Evolutionary conservation across 495 filamentous ascomycete species (phyloP), one percentile per base, ranked within the genome.

Genomic region (Elasticomyces elasticus): DNA sequence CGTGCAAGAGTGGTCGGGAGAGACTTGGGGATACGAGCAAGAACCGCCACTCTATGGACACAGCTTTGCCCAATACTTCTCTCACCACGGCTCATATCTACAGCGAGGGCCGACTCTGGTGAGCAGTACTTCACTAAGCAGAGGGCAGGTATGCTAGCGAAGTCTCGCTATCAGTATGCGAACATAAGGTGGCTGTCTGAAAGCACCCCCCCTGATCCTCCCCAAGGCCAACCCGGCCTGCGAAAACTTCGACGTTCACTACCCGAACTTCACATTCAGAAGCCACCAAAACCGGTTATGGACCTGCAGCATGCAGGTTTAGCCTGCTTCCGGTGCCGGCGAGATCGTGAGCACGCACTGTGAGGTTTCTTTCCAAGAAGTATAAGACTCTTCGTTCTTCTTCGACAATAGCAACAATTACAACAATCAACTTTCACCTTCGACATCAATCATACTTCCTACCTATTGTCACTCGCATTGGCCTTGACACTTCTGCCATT

Each of bases 331-430:
- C 24, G 35, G 33, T 24, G 26, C 17, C 22, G 2, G 4, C 2
- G 15, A 17, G 24, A 2, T 42, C 15, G 35, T 28, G 35, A 40
- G 5, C 11, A 26, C 13, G 27, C 20, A 51, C 13, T 3, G 50
- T 52, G 50, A 52, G 50, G 50, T 52, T 41, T 23, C 19, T 42
- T 24, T 52, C 44, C 50, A 25, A 19, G 20, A 37, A 23, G 48
- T 51, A 51, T 51, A 51, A 37, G 25, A 28, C 19, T n/a, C 28
- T 10, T 19, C 4, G 4, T 22, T 19, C 35, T 25, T 26, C 50
- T 22, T 52, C 37, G 50, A 52, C 50, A 52, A 52, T 52, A 44
- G 38, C 50, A 42, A 25, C 48, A 51, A 37, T 24, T 35, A 23
- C 5, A 25, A 40, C 15, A 11, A 52, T 17, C 38, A 30, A 10